Evolutionary conservation across 495 filamentous ascomycete genomes (phyloP).

Genomic region (Margaritispora aquatica): DNA sequence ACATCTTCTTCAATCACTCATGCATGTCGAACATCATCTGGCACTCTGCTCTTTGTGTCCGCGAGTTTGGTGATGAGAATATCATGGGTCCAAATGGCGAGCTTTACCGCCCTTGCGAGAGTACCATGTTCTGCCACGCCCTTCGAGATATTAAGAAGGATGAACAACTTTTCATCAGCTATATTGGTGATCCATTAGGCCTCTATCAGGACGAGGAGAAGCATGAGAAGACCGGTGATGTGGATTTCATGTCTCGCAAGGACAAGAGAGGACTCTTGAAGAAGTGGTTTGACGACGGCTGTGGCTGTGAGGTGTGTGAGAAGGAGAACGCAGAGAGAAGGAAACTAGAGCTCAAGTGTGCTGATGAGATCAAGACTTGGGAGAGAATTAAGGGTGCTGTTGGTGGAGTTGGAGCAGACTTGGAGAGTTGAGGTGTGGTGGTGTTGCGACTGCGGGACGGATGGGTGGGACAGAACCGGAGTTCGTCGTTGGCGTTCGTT

Average conservation of each 20-base stretch:
- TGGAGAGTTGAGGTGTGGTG: too few relatives aligned
- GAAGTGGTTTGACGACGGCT: conserved; percentile 20
- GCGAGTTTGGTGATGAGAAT: neutral
- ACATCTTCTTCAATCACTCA: conserved; percentile 22
- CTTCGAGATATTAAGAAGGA: conserved; percentile 13
- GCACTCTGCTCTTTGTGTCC: conserved; percentile 3
- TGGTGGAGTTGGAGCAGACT: too few relatives aligned
- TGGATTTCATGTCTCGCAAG: neutral
- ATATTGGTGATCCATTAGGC: conserved; percentile 16
- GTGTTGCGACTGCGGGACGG: too few relatives aligned
- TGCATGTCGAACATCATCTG: conserved; percentile 19
- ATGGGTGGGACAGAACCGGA: too few relatives aligned
- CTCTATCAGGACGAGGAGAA: neutral
- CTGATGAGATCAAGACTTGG: neutral
- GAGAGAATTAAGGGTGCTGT: too few relatives aligned
- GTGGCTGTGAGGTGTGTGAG: conserved; percentile 19
- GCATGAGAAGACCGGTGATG: neutral
- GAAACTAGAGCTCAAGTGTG: neutral
- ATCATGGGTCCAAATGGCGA: conserved; percentile 4
- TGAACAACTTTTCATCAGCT: conserved; percentile 19
- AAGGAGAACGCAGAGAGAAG: conserved; percentile 8
- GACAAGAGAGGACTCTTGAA: conserved; percentile 7
- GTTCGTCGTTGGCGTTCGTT: too few relatives aligned
- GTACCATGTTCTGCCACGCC: conserved; percentile 7
- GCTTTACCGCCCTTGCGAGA: conserved; percentile 8